Conservation (phyloP, 331 rosid genomes). For the Malus hybrid region DNA sequence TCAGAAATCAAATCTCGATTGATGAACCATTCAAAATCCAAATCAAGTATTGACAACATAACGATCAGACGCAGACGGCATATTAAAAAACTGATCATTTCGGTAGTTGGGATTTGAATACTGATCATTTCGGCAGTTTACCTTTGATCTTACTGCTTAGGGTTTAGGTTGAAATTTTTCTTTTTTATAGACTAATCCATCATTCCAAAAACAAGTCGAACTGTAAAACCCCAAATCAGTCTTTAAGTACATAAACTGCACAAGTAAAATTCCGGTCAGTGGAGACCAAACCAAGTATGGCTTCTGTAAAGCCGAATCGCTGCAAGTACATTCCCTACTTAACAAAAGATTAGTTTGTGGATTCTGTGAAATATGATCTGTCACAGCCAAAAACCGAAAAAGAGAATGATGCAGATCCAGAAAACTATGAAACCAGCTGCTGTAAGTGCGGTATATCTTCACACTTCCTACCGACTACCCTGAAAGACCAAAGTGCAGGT, state of each 20-base stretch:
- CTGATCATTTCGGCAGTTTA: no score
- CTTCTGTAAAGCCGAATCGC: neutral
- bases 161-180: neutral
- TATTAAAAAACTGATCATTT: no score
- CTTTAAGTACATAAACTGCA: neutral
- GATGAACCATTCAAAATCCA: no score
- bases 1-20: no score
- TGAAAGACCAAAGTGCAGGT: neutral
- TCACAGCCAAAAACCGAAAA: neutral
- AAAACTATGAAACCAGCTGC: neutral
- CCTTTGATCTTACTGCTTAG: no score
- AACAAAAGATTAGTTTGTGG: neutral
- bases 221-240: neutral
- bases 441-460: neutral
- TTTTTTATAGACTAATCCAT: neutral
- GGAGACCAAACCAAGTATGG: neutral
- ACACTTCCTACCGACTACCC: neutral
- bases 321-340: neutral
- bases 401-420: neutral
- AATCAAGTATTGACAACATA: no score
- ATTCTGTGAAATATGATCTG: neutral
- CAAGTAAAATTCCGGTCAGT: neutral
- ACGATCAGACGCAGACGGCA: no score
- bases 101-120: no score
- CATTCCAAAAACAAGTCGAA: neutral